Evolutionary conservation across 2,329 filamentous ascomycete genomes (phyloP).

Genomic region (Eutypa lata): DNA sequence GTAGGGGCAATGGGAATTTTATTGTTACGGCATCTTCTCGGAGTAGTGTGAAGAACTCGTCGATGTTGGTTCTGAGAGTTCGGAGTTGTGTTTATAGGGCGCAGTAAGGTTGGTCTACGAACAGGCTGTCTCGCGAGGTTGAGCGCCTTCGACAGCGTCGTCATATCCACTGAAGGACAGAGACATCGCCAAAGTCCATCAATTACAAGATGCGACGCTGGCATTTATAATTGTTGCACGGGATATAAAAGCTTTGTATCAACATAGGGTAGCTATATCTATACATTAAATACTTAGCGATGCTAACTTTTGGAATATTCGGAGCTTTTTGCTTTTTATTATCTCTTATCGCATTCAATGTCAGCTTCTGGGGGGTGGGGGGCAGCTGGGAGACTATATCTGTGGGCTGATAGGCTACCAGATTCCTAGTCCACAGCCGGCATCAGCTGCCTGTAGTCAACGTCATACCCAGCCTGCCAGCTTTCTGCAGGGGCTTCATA

Average conservation of each 20-base stretch:
- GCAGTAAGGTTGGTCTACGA: not conserved
- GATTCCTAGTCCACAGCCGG: too few species aligned
- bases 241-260: not conserved
- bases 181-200: constrained; percentile 65
- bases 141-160: constrained; percentile 32
- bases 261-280: too few species aligned
- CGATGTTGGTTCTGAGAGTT: constrained; percentile 8
- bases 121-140: constrained; percentile 3
- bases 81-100: constrained; percentile 2
- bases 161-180: constrained; percentile 52
- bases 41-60: constrained; percentile 2
- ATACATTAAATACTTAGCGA: too few species aligned
- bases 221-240: constrained; percentile 26
- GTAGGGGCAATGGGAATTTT: not conserved
- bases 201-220: constrained; percentile 35
- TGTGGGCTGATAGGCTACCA: too few species aligned
- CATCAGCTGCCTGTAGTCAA: too few species aligned
- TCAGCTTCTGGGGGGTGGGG: too few species aligned
- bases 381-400: too few species aligned
- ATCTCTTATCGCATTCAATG: too few species aligned
- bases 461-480: too few species aligned
- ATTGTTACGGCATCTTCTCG: not conserved
- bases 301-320: too few species aligned
- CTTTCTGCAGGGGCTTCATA: too few species aligned
- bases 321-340: too few species aligned